phyloP scores from a whole-genome alignment of 345 rosid species.

The Tarenaya hassleriana region DNA sequence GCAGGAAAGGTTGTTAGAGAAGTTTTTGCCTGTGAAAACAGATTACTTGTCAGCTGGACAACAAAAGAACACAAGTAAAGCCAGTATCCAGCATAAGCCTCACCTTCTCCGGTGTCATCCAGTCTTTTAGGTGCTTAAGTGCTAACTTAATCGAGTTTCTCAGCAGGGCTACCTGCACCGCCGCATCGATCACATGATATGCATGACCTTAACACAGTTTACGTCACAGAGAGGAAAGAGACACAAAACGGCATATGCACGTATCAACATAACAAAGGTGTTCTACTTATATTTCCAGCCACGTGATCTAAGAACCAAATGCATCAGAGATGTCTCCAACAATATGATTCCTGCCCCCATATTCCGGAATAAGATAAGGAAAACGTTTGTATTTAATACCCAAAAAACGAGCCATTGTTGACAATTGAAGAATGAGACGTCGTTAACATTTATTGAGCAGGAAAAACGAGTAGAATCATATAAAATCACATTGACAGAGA shows the following conservation, averaged over 20 bases:
- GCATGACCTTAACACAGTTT: neutral
- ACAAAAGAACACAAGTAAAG: neutral
- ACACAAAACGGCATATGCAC: too few relatives aligned
- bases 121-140: conserved; percentile 56
- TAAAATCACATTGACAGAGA: too few relatives aligned
- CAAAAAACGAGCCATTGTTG: too few relatives aligned
- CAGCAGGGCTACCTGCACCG: conserved; percentile 54
- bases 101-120: conserved; percentile 88
- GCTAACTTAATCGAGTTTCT: conserved; percentile 54
- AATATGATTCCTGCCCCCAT: too few relatives aligned
- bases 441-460: too few relatives aligned
- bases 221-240: neutral
- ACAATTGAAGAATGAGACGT: too few relatives aligned
- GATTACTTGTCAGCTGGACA: neutral
- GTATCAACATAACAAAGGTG: neutral
- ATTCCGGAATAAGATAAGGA: too few relatives aligned
- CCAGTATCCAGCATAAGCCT: conserved; percentile 9
- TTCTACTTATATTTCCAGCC: neutral
- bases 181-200: neutral
- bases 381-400: too few relatives aligned
- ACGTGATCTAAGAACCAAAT: neutral
- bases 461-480: too few relatives aligned
- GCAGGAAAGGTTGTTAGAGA: conserved; percentile 76
- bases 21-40: conserved; percentile 62
- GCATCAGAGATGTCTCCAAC: too few relatives aligned